A percentile compares a stretch with the other conserved stretches of the same genome.
Evolutionary conservation across 164 flowering plant genomes (phyloP).

Genomic region (Umbilicus rupestris): DNA sequence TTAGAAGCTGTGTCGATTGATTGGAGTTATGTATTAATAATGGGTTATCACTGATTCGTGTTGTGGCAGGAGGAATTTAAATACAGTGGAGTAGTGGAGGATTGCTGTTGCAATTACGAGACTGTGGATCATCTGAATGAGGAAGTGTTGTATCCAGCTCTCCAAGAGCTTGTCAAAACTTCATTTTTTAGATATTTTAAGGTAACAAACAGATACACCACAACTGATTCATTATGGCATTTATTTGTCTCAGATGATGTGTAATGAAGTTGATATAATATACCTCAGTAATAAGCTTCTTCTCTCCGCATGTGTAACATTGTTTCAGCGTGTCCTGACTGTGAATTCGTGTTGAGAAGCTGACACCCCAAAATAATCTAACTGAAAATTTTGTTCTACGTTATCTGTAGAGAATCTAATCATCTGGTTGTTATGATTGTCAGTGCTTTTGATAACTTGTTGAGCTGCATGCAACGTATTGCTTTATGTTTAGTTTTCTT

Average conservation of each 20-base stretch:
- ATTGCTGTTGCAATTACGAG: conserved; percentile 22
- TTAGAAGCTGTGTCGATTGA: not conserved
- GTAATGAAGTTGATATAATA: not conserved
- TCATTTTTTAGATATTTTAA: conserved; percentile 22
- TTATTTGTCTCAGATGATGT: not conserved
- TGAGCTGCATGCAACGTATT: not conserved
- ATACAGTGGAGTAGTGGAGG: conserved; percentile 21
- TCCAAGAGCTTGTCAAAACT: conserved; percentile 18
- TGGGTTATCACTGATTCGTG: not conserved
- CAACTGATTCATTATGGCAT: not conserved
- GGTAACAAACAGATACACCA: conserved; percentile 6
- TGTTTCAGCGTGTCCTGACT: not conserved
- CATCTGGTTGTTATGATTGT: not conserved
- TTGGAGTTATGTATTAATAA: not conserved
- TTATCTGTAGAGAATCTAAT: not conserved
- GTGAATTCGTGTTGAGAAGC: too few species aligned
- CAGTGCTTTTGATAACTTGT: not conserved
- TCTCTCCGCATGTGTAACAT: not conserved
- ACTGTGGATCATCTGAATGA: conserved; percentile 17
- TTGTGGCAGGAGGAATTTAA: not conserved
- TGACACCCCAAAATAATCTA: too few species aligned
- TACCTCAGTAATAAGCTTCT: not conserved
- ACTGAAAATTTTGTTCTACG: not conserved
- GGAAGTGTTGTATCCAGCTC: conserved; percentile 17
- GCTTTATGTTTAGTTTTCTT: not conserved